A percentile compares a stretch with the other conserved stretches of the same genome.
Conservation (phyloP, 805 yeast genomes). For the Maudiozyma serrabonitensis region DNA sequence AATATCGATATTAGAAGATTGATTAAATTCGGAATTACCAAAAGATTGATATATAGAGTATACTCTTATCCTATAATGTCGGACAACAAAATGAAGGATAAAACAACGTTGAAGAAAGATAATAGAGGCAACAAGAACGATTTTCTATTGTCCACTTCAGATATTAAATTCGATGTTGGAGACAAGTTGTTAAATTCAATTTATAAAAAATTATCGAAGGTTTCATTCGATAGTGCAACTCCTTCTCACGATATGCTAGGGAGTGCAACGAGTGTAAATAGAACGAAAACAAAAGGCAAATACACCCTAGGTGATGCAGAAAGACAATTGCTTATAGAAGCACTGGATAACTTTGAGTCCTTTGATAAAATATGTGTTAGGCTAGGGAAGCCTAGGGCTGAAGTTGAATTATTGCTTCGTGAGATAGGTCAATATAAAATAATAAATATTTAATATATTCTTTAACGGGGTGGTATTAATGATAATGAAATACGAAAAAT, state of each 20-base stretch:
- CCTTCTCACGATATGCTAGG: neutral
- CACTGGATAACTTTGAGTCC: slow-evolving; percentile 43
- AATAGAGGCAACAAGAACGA: slow-evolving; percentile 8
- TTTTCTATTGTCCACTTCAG: slow-evolving; percentile 24
- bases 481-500: too few relatives aligned
- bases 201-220: slow-evolving; percentile 23
- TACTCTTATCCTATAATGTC: slow-evolving; percentile 58
- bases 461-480: neutral
- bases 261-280: neutral
- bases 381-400: slow-evolving; percentile 44
- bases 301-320: slow-evolving; percentile 5
- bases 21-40: slow-evolving; percentile 74
- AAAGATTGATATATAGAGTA: slow-evolving; percentile 75
- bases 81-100: neutral
- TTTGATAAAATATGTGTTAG: slow-evolving; percentile 66
- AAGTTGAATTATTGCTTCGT: slow-evolving; percentile 42
- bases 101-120: neutral
- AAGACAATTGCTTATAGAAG: slow-evolving; percentile 31
- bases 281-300: slow-evolving; percentile 2
- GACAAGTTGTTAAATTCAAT: slow-evolving; percentile 23
- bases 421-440: slow-evolving; percentile 42
- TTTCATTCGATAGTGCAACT: slow-evolving; percentile 17
- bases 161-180: slow-evolving; percentile 25
- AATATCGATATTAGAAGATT: slow-evolving; percentile 78
- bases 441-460: slow-evolving; percentile 30